Evolutionary conservation across 257 asterid species (phyloP), one percentile per base, ranked within the genome.

Genomic region (Solanum tarapatanum): DNA sequence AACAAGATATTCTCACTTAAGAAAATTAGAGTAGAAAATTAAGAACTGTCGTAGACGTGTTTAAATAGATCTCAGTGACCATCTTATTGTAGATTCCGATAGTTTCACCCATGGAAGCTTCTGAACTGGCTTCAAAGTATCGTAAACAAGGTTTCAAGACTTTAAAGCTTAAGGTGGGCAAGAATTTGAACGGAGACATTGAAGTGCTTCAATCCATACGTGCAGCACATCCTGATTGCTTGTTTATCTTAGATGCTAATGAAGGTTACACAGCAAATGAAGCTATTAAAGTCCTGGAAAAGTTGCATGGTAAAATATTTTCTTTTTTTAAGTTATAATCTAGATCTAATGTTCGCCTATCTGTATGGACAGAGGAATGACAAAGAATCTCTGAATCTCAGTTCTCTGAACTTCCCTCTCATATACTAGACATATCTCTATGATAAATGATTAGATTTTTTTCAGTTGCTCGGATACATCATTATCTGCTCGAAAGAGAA

Each of bases 161-260:
- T n/a, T 90, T 96, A 73, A 96, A 96, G 94, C 99, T 96, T 77
- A 96, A 96, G 91, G 98, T 94, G 82, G 98, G 99, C 87, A 94
- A 93, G 92, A 93, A 95, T 91, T 92, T 95, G 80, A 88, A 82
- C 7, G 90, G 91, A 55, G 99, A 96, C 89, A 93, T 96, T 62
- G 94, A 94, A 89, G 98, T 95, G 87, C 97, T 96, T 90, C 95
- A 91, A 90, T 95, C 99, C 70, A 96, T 95, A 85, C 97, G 98
- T 62, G 83, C 24, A 23, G 95, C 93, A 88, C 96, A 95, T 80
- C 99, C 99, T 6, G 93, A 95, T 90, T 96, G 98, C 89, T 88
- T 84, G 74, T 96, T 96, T 90, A 95, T 96, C 87, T 88, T 96
- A 87, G 99, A 96, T 93, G 99, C 98, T 88, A 96, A 96, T 90